Evolutionary conservation across 176 grass and related monocot genomes (phyloP), one percentile per base, ranked within the genome.

Genomic region (Themeda triandra): DNA sequence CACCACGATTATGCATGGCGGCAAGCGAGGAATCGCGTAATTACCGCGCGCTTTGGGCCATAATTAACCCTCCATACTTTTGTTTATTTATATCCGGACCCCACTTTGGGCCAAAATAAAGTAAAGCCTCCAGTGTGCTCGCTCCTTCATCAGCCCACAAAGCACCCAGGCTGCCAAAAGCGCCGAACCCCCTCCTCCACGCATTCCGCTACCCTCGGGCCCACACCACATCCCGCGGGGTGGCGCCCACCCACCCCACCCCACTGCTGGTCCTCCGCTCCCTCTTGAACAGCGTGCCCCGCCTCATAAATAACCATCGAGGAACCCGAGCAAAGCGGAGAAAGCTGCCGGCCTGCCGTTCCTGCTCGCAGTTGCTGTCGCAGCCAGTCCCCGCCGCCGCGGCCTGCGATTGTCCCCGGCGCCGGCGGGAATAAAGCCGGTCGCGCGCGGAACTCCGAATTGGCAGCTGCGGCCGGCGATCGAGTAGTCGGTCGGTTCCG

Each of bases 291-390:
- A 31, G 78, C 29, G 78, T 24, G 29, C 63, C 78, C 28, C 6
- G 42, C 63, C 63, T 66, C 63, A 80, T 80, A 80, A 80, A 80
- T 80, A 67, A 80, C 51, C 78, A 30, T 25, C 78, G 63, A 33
- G 41, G 19, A 80, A 49, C 6, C 11, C 41, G 21, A 68, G 64
- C 40, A 32, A 17, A 80, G 63, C 18, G 28, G n/a, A 49, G 41
- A 53, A 75, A 54, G 73, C 46, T 13, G 44, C 72, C 44, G 42
- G 40, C 65, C 69, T 32, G 28, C 62, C 17, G 1, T 53, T 0
- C 54, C 12, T 63, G 60, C 60, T 29, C 0, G 9, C 59, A 63
- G 59, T 14, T 28, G 9, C 59, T 13, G 59, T 14, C 14, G 24
- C n/a, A 27, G 25, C 11, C n/a, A 27, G 25, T 11, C 25, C 25